These are phyloP conservation scores for Spathaspora passalidarum DNA, from an alignment of 805 yeast genomes.

Conservation along the genomic window DNA sequence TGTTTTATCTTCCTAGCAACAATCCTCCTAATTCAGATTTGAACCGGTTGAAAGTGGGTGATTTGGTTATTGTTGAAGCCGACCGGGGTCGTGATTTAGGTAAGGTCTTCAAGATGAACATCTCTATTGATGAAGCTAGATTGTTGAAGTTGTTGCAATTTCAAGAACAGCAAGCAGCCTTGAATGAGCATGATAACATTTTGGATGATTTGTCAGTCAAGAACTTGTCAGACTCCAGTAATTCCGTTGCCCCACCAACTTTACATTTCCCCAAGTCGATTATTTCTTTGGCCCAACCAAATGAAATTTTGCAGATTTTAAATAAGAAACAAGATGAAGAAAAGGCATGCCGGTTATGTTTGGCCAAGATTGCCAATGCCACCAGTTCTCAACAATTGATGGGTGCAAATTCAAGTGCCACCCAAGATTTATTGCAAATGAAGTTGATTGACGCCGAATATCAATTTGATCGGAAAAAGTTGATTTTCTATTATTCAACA, in stretches of 20 bases:
- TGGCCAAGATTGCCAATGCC: constrained; percentile 49
- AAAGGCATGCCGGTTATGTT: constrained; percentile 61
- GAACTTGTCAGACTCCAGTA: constrained; percentile 14
- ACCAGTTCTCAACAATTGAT: constrained; percentile 11
- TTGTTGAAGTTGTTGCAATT: constrained; percentile 62
- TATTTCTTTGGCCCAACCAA: constrained; percentile 56
- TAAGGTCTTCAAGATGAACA: constrained; percentile 53
- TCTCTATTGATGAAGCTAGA: constrained; percentile 65
- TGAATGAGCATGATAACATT: constrained; percentile 24
- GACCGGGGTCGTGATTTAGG: constrained; percentile 82
- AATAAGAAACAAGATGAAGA: constrained; percentile 66
- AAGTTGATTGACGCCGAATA: constrained; percentile 73
- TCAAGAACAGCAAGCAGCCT: constrained; percentile 68
- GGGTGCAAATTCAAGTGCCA: constrained; percentile 1
- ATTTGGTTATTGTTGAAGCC: constrained; percentile 79
- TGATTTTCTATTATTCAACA: constrained; percentile 64
- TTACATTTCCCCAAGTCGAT: constrained; percentile 68
- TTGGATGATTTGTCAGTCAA: constrained; percentile 23
- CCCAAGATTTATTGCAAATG: constrained; percentile 38
- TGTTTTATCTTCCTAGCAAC: constrained; percentile 54
- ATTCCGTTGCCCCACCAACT: constrained; percentile 36
- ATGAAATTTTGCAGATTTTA: constrained; percentile 57
- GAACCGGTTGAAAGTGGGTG: constrained; percentile 47
- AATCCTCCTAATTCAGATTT: constrained; percentile 11
- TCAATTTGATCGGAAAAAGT: constrained; percentile 76